Evolutionary conservation across 352 stramenopile species (phyloP), one percentile per base, ranked within the genome.

Genomic region (Pythium aristosporum): DNA sequence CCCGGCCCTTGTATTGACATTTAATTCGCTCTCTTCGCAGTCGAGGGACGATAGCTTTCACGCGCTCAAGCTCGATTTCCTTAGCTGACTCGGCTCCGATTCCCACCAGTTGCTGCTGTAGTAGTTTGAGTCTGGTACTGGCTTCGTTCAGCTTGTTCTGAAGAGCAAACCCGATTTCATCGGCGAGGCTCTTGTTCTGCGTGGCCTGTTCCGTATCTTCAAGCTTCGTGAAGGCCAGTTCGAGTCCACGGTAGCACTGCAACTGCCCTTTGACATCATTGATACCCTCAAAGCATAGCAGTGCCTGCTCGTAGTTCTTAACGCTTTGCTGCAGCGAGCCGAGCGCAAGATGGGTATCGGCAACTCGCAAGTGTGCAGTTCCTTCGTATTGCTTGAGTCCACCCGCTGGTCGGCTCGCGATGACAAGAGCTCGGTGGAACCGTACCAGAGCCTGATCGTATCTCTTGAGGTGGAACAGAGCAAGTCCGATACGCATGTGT

Each of bases 101-200:
- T 5, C 82, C 80, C 3, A 91, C 80, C 2, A 91, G 76, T 16
- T 79, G 69, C 50, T 80, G 63, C 44, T 90, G 78, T 5, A 93
- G 66, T 2, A 69, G 54, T 21, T 76, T 63, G 7, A 92, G 73
- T 55, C 76, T 61, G 9, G 71, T 51, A n/a, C 53, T 65, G 2
- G 74, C 74, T 12, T 62, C 57, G 18, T 49, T 62, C 10, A 92
- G 52, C 28, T 84, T 89, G 21, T 87, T 80, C 2, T 76, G 42
- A 0, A 94, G 54, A 0, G 69, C 73, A 66, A 89, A 88, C 60
- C 88, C 81, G 25, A 94, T 87, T 15, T 85, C 76, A 11, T 94
- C 78, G 0, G 79, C 85, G 15, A 82, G 76, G 5, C 63, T n/a
- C 13, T 76, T 78, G 21, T 82, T 84, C 2, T 64, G 60, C 10